Evolutionary conservation across 306 rosid genomes (phyloP).

Genomic region (Trichosanthes cucumerina): DNA sequence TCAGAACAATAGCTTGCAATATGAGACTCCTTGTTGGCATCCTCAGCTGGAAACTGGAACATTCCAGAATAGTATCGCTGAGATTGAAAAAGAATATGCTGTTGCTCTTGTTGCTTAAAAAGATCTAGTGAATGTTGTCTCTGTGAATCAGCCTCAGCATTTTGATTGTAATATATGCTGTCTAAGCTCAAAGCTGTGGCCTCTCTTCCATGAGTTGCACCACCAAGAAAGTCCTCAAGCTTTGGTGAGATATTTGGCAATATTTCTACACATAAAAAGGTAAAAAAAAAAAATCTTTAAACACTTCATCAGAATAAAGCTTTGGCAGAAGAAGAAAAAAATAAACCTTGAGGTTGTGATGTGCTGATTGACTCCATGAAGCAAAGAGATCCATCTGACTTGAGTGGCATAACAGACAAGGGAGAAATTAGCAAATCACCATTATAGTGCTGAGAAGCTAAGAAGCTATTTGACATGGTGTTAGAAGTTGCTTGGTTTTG

Average conservation of each 20-base stretch:
- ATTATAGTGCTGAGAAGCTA: slow-evolving; percentile 31
- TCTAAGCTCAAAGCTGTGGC: slow-evolving; percentile 69
- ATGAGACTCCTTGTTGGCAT: slow-evolving; percentile 32
- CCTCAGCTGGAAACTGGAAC: slow-evolving; percentile 37
- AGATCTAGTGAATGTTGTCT: slow-evolving; percentile 33
- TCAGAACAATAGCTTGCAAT: slow-evolving; percentile 23
- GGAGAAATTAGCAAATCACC: slow-evolving; percentile 48
- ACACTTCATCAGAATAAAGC: neutral
- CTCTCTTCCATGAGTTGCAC: slow-evolving; percentile 58
- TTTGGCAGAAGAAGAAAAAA: neutral
- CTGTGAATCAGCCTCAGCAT: slow-evolving; percentile 25
- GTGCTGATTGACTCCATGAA: slow-evolving; percentile 70
- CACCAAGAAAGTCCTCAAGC: slow-evolving; percentile 80
- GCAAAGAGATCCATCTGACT: slow-evolving; percentile 86
- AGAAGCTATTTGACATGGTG: slow-evolving; percentile 39
- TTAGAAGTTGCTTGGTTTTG: slow-evolving; percentile 26
- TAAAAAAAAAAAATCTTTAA: neutral
- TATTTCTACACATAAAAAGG: slow-evolving; percentile 27
- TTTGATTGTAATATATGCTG: slow-evolving; percentile 50
- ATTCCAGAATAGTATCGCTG: slow-evolving; percentile 45
- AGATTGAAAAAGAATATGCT: slow-evolving; percentile 21
- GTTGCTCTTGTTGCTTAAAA: slow-evolving; percentile 32
- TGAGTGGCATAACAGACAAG: slow-evolving; percentile 76
- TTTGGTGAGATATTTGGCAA: slow-evolving; percentile 69
- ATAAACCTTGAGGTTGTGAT: slow-evolving; percentile 67